Evolutionary conservation across 441 rosid species (phyloP), one percentile per base, ranked within the genome.

Genomic region (Pelargonium exstipulatum): DNA sequence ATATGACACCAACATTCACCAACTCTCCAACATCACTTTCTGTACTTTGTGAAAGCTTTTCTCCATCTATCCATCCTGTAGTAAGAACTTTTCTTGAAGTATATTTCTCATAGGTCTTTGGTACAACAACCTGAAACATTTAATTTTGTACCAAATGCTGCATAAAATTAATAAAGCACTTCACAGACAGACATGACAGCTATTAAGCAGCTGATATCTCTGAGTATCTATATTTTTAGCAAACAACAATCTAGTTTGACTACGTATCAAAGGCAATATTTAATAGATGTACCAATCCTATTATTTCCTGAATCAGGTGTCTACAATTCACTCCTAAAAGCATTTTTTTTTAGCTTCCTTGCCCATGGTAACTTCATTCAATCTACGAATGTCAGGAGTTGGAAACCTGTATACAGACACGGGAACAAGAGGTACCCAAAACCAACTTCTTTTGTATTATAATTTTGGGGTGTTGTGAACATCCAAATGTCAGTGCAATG

Each of bases 61-160:
- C 99, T 58, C 99, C 99, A 2, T 91, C 99, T 61, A 94, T 71
- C 99, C 99, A 94, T 60, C 68, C 76, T 17, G 97, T 90, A 2
- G 97, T 94, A 74, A 94, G 97, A 80, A 94, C 99, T 86, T 94
- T 94, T 83, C 99, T 87, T 72, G 97, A 86, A 37, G 97, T 91
- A 78, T 94, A 90, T 66, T 90, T 88, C 4, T 65, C 48, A 65
- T 94, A 94, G 37, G 99, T 94, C 76, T 82, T 85, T 17, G 97
- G 99, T 65, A 94, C 84, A 76, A 94, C 85, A 68, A 94, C 99
- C 99, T 91, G 84, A 66, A 84, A 76, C 69, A 46, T 40, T 24
- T 14, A 58, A 17, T 18, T 57, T 57, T 57, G 62, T 24, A 57
- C 22, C 26, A 57, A 57, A 18, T 55, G 20, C 9, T 7, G 26